Evolutionary conservation across 495 filamentous ascomycete genomes (phyloP), one percentile per base, ranked within the genome.

Genomic region (Tuber umbilicatum): DNA sequence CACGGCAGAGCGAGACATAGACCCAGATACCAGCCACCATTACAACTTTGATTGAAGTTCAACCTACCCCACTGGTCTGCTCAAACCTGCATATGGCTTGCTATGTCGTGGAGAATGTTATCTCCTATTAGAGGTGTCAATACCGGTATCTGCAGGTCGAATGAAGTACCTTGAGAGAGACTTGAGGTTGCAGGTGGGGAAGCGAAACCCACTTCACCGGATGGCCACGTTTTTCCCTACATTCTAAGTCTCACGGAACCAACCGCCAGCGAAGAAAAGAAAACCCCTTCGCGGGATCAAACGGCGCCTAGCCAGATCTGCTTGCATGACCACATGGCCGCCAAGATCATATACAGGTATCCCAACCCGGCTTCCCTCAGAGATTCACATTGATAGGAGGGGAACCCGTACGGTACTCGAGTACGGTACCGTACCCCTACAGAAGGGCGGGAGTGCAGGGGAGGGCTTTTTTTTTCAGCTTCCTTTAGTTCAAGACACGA

Each of bases 271-370:
- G 35, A 35, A 35, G 27, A 64, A 60, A 60, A 60, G 55, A 64
- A 64, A 64, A 35, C 2, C 14, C 55, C 55, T 64, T 19, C 14
- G 55, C 55, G 55, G 55, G 55, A 64, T 27, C 55, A 64, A 64
- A 64, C 55, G 55, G 55, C 27, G 27, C 55, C 27, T 31, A 7
- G 55, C 27, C 55, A 4, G 55, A 64, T 64, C 55, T 64, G 2
- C 55, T 64, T 64, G 55, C 55, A 64, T 64, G 27, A 64, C 35
- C 55, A 64, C 55, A 64, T 64, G 55, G 55, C 55, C 55, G 55
- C 55, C 55, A 64, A 64, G 55, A 5, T 64, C 27, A 64, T 35
- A 64, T 64, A 40, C 39, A 5, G 39, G 39, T 40, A 64, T 17
- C 55, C 27, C 55, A 64, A 64, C 27, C 5, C 14, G 55, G 55